Evolutionary conservation across 768 basidiomycete species (phyloP).

Genomic region (Chalciporus chontae): DNA sequence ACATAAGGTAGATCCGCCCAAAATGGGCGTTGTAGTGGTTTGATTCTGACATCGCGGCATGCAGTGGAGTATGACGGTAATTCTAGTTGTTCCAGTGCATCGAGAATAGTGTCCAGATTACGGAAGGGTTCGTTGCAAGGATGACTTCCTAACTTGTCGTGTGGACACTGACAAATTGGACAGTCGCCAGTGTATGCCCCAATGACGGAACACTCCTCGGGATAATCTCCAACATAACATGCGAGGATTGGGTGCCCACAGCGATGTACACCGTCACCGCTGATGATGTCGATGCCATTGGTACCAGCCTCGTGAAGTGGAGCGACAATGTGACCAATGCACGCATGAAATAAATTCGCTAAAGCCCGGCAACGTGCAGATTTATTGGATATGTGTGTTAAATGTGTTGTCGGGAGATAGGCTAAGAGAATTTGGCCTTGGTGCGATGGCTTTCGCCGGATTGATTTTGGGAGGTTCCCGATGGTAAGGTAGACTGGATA

Average conservation of each 20-base stretch:
- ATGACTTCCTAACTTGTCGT: too few relatives aligned
- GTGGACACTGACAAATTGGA: not conserved
- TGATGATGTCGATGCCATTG: slow-evolving; percentile 30
- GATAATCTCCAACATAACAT: slow-evolving; percentile 19
- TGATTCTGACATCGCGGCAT: too few relatives aligned
- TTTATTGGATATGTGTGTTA: slow-evolving; percentile 13
- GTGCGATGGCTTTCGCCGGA: slow-evolving; percentile 33
- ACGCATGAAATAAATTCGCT: slow-evolving; percentile 37
- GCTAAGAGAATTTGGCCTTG: slow-evolving; percentile 36
- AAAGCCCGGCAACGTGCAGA: slow-evolving; percentile 23
- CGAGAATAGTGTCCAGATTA: too few relatives aligned
- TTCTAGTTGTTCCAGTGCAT: too few relatives aligned
- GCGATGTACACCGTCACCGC: slow-evolving; percentile 36
- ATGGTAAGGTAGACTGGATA: slow-evolving; percentile 29
- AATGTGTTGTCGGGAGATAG: slow-evolving; percentile 36
- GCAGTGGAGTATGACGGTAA: too few relatives aligned
- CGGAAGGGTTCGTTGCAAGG: too few relatives aligned
- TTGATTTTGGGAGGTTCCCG: slow-evolving; percentile 40
- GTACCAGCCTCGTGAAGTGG: slow-evolving; percentile 25
- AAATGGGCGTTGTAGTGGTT: too few relatives aligned
- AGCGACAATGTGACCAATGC: slow-evolving; percentile 27
- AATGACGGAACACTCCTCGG: slow-evolving; percentile 16
- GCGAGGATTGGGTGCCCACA: slow-evolving; percentile 30
- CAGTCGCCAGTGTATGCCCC: slow-evolving; percentile 14
- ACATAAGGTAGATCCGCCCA: too few relatives aligned